Percentiles rank a stretch among this genome's conserved stretches.
phyloP scores from a whole-genome alignment of 176 grass and related monocot genomes.

The Hsuehochloa calcarea region DNA sequence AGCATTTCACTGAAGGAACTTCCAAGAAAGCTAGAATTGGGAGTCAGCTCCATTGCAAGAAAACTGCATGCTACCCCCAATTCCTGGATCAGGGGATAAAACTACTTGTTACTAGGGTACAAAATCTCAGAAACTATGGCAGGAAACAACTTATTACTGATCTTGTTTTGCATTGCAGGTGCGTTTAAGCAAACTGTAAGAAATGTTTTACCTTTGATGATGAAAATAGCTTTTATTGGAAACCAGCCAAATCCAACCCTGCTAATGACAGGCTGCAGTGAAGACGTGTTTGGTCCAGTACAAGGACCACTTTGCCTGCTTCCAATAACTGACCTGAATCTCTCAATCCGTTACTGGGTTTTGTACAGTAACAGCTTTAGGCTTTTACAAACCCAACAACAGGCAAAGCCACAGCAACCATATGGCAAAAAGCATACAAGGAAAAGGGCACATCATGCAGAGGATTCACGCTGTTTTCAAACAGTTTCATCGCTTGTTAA shows the following conservation, averaged over 20 bases:
- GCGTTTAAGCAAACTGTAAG: neutral
- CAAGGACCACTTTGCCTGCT: slow-evolving; percentile 30
- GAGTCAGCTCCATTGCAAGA: neutral
- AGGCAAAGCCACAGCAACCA: neutral
- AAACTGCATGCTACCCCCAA: neutral
- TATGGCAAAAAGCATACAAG: neutral
- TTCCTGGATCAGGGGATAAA: neutral
- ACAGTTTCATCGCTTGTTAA: neutral
- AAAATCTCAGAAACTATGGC: neutral
- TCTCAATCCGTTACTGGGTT: neutral
- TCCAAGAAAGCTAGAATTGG: neutral
- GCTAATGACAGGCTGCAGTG: slow-evolving; percentile 29
- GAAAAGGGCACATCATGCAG: neutral
- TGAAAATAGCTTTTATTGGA: neutral
- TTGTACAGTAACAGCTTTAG: neutral
- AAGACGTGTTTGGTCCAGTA: slow-evolving; percentile 25
- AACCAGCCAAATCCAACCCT: slow-evolving; percentile 33
- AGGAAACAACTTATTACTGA: neutral
- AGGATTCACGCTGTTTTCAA: neutral
- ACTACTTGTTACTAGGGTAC: neutral
- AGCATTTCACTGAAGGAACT: neutral
- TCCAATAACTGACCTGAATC: slow-evolving; percentile 11
- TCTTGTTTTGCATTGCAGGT: neutral
- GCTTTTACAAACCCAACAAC: slow-evolving; percentile 23
- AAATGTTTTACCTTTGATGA: neutral